These are phyloP conservation scores for Cytospora chrysosperma DNA, from an alignment of 2,329 filamentous ascomycete species.

Conservation along the genomic window DNA sequence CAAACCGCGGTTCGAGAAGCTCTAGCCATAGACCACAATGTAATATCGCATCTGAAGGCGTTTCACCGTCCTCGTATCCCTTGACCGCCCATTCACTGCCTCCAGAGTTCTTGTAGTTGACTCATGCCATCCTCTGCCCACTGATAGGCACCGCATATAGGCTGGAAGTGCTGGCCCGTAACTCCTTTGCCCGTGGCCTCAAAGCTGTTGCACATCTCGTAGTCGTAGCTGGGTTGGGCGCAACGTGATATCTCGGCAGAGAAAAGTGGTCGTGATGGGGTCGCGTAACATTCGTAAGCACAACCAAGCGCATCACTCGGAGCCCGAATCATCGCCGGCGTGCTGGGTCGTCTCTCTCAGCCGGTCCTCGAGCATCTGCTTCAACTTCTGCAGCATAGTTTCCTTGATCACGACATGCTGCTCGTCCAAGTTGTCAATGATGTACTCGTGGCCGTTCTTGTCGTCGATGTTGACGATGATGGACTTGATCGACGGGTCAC, in stretches of 20 bases:
- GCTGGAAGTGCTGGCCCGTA: background rate
- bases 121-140: background rate
- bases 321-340: conserved; percentile 52
- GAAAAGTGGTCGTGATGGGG: background rate
- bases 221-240: background rate
- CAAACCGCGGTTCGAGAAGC: conserved; percentile 80
- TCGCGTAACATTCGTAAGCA: background rate
- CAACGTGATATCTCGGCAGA: background rate
- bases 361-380: conserved; percentile 62
- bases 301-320: conserved; percentile 37
- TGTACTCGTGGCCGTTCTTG: conserved; percentile 66
- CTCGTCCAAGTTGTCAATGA: conserved; percentile 79
- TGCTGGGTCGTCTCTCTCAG: conserved; percentile 48
- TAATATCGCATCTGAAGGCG: background rate
- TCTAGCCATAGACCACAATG: conserved; percentile 46
- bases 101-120: background rate
- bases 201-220: background rate
- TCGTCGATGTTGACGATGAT: conserved; percentile 80
- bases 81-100: background rate
- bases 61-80: background rate
- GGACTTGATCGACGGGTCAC: conserved; percentile 84
- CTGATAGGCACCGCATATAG: background rate
- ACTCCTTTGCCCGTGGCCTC: background rate
- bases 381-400: conserved; percentile 67
- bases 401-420: conserved; percentile 73